These are phyloP conservation scores for Trichoderma arundinaceum DNA, from an alignment of 2,329 filamentous ascomycete species.

Conservation along the genomic window DNA sequence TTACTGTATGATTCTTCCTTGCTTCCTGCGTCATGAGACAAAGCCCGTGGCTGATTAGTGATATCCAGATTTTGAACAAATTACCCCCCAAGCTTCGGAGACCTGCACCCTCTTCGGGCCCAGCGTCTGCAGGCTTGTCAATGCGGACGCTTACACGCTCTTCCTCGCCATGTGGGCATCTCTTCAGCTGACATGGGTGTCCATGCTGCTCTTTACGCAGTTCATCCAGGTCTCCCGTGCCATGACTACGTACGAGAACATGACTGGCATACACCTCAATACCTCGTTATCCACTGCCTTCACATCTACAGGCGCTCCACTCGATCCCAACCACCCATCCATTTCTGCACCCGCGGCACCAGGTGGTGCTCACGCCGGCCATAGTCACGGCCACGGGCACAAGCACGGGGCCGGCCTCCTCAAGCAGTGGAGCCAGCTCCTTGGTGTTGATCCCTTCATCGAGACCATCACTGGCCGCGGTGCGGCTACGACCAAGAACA, in stretches of 20 bases:
- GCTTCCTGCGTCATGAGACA: background rate
- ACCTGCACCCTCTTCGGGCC: conserved; percentile 79
- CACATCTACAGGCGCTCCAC: conserved; percentile 75
- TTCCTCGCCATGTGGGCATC: conserved; percentile 78
- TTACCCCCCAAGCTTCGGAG: conserved; percentile 54
- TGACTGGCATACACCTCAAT: conserved; percentile 74
- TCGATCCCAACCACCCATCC: conserved; percentile 70
- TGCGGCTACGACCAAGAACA: conserved; percentile 63
- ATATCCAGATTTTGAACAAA: conserved; percentile 19
- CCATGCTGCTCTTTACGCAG: conserved; percentile 96
- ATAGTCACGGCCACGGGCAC: conserved; percentile 50
- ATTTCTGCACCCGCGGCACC: conserved; percentile 58
- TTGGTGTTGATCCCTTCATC: conserved; percentile 93
- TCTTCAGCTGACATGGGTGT: conserved; percentile 90
- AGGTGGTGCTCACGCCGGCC: conserved; percentile 44
- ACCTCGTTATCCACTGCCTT: conserved; percentile 70
- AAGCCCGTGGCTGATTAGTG: background rate
- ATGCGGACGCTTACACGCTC: conserved; percentile 83
- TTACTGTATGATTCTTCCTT: conserved; percentile 61
- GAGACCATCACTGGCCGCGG: conserved; percentile 87
- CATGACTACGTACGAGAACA: conserved; percentile 96
- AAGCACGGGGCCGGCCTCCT: conserved; percentile 69
- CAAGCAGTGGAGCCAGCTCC: conserved; percentile 78
- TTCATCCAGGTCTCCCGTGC: conserved; percentile 89
- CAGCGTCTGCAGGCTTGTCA: conserved; percentile 74